These are phyloP conservation scores for Boletus eberwhitei DNA, from an alignment of 768 basidiomycete species.

Conservation along the genomic window DNA sequence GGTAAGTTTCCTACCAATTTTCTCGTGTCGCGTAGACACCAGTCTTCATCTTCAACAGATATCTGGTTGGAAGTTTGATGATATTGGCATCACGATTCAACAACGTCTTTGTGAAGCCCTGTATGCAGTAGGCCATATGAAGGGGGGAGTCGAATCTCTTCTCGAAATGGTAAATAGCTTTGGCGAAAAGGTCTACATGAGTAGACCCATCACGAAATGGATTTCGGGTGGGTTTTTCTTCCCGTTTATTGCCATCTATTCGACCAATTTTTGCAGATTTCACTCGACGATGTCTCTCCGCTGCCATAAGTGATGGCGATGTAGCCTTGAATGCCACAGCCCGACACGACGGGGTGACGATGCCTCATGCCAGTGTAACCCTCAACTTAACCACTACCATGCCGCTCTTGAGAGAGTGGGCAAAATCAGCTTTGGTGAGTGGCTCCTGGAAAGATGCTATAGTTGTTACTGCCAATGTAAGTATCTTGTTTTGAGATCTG, in stretches of 20 bases:
- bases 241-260: neutral
- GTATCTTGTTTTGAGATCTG: neutral
- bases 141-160: neutral
- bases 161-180: neutral
- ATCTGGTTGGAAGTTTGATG: slow-evolving; percentile 9
- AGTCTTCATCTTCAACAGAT: neutral
- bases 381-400: too few species aligned
- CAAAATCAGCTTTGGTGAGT: neutral
- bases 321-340: too few species aligned
- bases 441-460: neutral
- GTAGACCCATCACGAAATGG: neutral
- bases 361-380: too few species aligned
- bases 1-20: neutral
- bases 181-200: neutral
- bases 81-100: neutral
- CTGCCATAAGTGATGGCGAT: neutral
- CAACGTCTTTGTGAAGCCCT: slow-evolving; percentile 3
- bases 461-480: neutral
- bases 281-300: neutral
- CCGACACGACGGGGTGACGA: neutral
- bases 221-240: neutral
- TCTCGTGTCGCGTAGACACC: neutral
- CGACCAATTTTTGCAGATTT: neutral
- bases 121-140: neutral
- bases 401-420: too few species aligned